Evolutionary conservation across 768 basidiomycete species (phyloP).

Genomic region (Suillus subaureus): DNA sequence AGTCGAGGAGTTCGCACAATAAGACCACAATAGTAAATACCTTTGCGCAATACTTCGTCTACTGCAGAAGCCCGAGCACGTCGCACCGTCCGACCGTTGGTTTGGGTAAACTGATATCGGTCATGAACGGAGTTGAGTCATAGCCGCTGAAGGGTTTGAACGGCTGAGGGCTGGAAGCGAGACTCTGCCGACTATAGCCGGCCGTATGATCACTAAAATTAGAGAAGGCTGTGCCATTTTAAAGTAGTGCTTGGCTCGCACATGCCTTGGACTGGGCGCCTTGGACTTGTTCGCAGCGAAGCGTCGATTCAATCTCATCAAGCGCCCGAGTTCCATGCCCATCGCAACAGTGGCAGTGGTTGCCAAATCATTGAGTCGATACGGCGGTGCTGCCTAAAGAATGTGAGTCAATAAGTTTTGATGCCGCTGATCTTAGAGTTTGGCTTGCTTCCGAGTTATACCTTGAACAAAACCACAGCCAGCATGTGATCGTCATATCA

Average conservation of each 20-base stretch:
- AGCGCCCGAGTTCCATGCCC: neutral
- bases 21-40: neutral
- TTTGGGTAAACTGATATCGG: neutral
- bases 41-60: neutral
- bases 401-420: neutral
- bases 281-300: neutral
- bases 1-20: neutral
- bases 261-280: neutral
- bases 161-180: neutral
- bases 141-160: neutral
- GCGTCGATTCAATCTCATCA: neutral
- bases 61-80: neutral
- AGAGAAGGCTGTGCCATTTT: neutral
- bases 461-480: conserved; percentile 1
- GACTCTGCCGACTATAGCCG: neutral
- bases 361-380: neutral
- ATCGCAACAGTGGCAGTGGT: neutral
- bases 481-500: conserved; percentile 19
- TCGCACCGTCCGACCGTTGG: neutral
- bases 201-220: neutral
- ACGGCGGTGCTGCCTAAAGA: neutral
- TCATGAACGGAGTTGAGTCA: neutral
- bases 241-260: neutral
- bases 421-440: neutral
- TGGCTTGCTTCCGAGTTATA: neutral